phyloP scores from a whole-genome alignment of 2,329 filamentous ascomycete genomes.

The Fusarium paranaense region DNA sequence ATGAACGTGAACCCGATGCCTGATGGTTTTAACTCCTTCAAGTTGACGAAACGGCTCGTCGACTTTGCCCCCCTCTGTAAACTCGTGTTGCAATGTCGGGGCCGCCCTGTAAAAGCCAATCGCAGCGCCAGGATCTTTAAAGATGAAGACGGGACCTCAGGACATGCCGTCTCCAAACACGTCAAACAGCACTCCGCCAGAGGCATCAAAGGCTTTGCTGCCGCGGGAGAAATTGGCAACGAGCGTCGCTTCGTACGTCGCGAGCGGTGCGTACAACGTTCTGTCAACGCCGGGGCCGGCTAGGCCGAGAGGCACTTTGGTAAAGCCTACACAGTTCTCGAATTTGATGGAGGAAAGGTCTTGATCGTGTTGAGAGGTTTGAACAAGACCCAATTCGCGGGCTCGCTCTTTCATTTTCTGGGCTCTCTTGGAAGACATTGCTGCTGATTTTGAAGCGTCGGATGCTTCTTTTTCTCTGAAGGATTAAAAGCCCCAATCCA shows the following conservation, averaged over 20 bases:
- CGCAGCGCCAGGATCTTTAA: background rate
- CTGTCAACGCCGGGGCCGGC: background rate
- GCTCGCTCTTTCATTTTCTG: background rate
- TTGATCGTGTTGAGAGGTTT: background rate
- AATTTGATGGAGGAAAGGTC: background rate
- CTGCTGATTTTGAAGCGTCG: background rate
- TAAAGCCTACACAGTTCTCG: background rate
- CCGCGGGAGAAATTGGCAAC: conserved; percentile 13
- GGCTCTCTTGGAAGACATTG: background rate
- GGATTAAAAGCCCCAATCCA: background rate
- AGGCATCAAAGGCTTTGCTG: conserved; percentile 12
- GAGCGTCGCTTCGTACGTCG: conserved; percentile 7
- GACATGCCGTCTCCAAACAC: background rate
- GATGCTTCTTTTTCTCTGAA: background rate
- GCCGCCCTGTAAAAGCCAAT: background rate
- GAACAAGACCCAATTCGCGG: background rate
- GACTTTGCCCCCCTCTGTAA: background rate
- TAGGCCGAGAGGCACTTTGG: background rate
- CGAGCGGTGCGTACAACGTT: conserved; percentile 1
- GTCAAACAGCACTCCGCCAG: conserved; percentile 8
- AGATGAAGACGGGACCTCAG: conserved; percentile 9
- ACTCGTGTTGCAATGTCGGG: background rate
- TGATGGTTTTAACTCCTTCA: background rate
- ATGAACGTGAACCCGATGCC: conserved; percentile 10
- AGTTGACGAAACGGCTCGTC: background rate